Base-by-base conservation (phyloP, 2,329 filamentous ascomycete genomes). In the Orbilia ellipsospora region DNA sequence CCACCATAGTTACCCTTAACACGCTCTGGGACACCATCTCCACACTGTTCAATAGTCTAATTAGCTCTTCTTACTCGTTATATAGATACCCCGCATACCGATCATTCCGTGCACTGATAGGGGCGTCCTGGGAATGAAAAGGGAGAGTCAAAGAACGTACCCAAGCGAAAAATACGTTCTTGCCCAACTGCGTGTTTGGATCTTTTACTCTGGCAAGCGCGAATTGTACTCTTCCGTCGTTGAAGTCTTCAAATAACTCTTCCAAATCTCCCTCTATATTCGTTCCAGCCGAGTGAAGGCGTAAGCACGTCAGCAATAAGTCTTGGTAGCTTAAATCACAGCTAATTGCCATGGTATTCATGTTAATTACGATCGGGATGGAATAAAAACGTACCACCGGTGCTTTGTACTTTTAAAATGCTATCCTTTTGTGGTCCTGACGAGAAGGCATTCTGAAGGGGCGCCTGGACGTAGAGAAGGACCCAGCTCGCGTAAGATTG, bases 1-100 rank as follows among this genome's bases (percentile, higher is more conserved):
- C 93, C 97, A 78, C 93, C 97, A 82, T 99, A 99, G 84, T 98
- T 98, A 78, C 95, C 95, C 84, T 98, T 99, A 77, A 94, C 98
- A 80, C 94, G 88, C 84, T 99, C 95, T n/a, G 95, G 95, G 15
- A 99, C 95, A 79, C 95, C 95, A 81, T 96, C 94, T 78, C 95
- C 95, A 82, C 95, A 99, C 91, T 87, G 77, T 59, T 61, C 51
- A 61, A 44, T 44, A 44, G 31, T 60, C 66, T 6, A 66, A 67
- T 70, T 64, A 74, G 60, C 62, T 56, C 54, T 51, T 42, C 44
- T 13, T 61, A 73, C 48, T 45, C 26, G 44, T 16, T 15, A 23
- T 40, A 59, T 16, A 16, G 36, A 45, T 20, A 65, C 45, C 51
- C 23, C 23, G 36, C 59, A 55, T 63, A 42, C 44, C 36, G 44